A percentile compares a stretch with the other conserved stretches of the same genome.
Conservation (phyloP, 441 rosid genomes). For the Populus trichocarpa region DNA sequence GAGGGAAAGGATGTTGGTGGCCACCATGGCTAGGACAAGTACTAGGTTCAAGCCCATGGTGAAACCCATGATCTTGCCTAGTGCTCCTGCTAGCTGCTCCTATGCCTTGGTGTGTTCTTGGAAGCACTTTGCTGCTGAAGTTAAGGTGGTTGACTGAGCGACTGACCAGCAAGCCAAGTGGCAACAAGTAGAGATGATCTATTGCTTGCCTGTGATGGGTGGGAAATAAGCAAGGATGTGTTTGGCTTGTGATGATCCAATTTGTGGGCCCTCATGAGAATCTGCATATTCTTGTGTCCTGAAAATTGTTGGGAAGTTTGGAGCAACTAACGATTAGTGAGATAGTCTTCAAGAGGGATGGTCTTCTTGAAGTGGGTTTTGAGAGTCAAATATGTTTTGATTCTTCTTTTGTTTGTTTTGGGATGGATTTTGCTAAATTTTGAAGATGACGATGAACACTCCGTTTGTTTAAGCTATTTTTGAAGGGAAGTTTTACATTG, state of each 20-base stretch:
- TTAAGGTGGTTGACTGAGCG: no score
- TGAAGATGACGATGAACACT: conserved; percentile 15
- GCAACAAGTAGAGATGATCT: no score
- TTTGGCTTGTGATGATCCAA: neutral
- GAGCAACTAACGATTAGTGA: conserved; percentile 22
- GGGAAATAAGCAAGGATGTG: no score
- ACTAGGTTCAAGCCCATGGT: conserved; percentile 84
- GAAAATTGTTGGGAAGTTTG: neutral
- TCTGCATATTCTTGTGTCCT: no score
- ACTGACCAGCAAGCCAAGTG: no score
- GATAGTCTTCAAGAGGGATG: conserved; percentile 69
- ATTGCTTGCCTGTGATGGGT: no score
- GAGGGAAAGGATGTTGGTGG: conserved; percentile 75
- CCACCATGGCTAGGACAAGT: no score
- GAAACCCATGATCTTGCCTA: conserved; percentile 45
- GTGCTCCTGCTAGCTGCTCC: neutral
- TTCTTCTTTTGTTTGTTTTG: conserved; percentile 13
- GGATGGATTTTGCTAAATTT: conserved; percentile 3
- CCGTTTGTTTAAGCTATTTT: conserved; percentile 28
- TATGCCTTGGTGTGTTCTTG: neutral
- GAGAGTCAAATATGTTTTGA: conserved; percentile 27
- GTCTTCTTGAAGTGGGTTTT: conserved; percentile 55
- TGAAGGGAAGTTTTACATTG: no score
- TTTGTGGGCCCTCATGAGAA: neutral
- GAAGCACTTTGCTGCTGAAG: neutral